A percentile compares a stretch with the other conserved stretches of the same genome.
Evolutionary conservation across 2,329 filamentous ascomycete species (phyloP).

Genomic region (Aphanoascus verrucosus): DNA sequence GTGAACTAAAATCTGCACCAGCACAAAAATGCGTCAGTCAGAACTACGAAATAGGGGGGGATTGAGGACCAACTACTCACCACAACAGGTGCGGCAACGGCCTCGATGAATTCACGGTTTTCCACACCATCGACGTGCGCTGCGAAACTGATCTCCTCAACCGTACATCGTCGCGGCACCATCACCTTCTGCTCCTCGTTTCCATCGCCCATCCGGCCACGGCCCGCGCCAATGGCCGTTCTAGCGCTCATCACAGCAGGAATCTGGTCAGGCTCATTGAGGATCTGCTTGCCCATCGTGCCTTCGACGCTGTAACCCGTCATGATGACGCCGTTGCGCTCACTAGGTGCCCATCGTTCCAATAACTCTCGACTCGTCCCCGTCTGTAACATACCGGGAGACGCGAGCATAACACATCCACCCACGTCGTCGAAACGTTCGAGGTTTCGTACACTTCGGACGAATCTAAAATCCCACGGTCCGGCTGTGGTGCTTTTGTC

Average conservation of each 20-base stretch:
- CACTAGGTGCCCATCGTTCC: slow-evolving; percentile 90
- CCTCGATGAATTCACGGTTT: slow-evolving; percentile 93
- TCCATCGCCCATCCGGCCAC: slow-evolving; percentile 50
- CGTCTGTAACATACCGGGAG: slow-evolving; percentile 95
- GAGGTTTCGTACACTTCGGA: slow-evolving; percentile 80
- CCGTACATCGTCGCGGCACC: slow-evolving; percentile 83
- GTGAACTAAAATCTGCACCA: slow-evolving; percentile 73
- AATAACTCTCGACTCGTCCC: slow-evolving; percentile 86
- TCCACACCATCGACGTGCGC: slow-evolving; percentile 94
- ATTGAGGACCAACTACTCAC: slow-evolving; percentile 45
- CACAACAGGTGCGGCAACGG: slow-evolving; percentile 82
- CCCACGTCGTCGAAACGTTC: slow-evolving; percentile 95
- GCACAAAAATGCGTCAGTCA: background rate
- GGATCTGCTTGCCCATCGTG: slow-evolving; percentile 92
- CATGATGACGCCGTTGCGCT: slow-evolving; percentile 96
- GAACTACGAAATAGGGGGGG: background rate
- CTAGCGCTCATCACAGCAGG: slow-evolving; percentile 81
- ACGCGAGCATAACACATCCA: slow-evolving; percentile 92
- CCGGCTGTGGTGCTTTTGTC: slow-evolving; percentile 59
- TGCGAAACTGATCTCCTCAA: slow-evolving; percentile 90
- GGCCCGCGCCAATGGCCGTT: slow-evolving; percentile 40
- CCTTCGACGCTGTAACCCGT: slow-evolving; percentile 98
- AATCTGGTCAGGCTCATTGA: slow-evolving; percentile 90
- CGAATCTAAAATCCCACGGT: slow-evolving; percentile 94
- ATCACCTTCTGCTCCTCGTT: slow-evolving; percentile 74